Percentiles rank a stretch among this genome's conserved stretches.
These are phyloP conservation scores for Clitopilus hobsonii DNA, from an alignment of 768 basidiomycete species.

Conservation along the genomic window DNA sequence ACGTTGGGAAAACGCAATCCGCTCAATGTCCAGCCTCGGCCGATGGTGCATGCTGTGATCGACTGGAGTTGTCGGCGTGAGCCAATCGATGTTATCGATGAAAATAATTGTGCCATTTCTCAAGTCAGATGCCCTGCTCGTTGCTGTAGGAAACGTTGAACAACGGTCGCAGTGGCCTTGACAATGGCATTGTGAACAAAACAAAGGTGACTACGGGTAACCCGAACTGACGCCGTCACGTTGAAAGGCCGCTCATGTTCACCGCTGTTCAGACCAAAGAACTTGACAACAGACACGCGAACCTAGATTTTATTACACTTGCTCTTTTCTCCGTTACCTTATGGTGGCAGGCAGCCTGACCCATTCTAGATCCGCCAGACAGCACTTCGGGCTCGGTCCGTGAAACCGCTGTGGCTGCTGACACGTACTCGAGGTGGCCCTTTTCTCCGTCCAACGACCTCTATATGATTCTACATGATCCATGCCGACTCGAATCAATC, in stretches of 20 bases:
- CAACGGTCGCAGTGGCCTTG: background rate
- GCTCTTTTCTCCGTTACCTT: background rate
- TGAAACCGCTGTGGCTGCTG: background rate
- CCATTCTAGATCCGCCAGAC: background rate
- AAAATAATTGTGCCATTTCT: background rate
- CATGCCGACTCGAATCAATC: background rate
- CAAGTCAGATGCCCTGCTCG: background rate
- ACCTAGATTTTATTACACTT: background rate
- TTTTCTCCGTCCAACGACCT: background rate
- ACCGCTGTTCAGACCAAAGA: background rate
- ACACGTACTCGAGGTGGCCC: background rate
- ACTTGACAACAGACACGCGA: background rate
- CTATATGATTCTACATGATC: background rate
- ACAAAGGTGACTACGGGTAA: background rate
- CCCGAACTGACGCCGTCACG: background rate
- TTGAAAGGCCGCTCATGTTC: background rate
- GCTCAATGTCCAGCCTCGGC: constrained; percentile 1
- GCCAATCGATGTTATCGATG: constrained; percentile 1
- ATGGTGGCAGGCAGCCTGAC: background rate
- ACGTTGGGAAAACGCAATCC: constrained; percentile 5
- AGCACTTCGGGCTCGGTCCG: background rate
- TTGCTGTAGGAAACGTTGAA: background rate
- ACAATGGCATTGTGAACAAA: background rate
- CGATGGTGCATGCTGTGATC: background rate
- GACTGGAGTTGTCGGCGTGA: background rate